These are phyloP conservation scores for Malassezia globosa DNA, from an alignment of 1,284 basidiomycete species.

Conservation along the genomic window DNA sequence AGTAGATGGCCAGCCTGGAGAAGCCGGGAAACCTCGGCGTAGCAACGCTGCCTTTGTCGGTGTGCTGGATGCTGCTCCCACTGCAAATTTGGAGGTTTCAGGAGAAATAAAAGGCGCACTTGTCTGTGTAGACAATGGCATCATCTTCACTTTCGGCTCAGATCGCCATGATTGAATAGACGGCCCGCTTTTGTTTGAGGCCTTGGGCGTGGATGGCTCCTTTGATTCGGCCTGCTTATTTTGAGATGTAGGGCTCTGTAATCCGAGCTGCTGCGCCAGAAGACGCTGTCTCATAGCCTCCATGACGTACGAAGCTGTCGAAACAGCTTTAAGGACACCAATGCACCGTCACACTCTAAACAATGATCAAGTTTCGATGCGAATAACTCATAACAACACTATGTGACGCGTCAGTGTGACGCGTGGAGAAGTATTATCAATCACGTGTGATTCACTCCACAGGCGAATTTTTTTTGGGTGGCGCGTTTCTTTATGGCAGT, in stretches of 20 bases:
- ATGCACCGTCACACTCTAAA: not conserved
- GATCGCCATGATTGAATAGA: constrained; percentile 13
- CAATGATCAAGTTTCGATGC: too few relatives aligned
- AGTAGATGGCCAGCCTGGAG: not conserved
- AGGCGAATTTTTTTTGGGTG: too few relatives aligned
- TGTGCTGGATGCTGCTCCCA: not conserved
- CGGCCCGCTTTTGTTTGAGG: not conserved
- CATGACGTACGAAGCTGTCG: constrained; percentile 7
- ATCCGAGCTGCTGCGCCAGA: constrained; percentile 18
- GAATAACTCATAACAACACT: too few relatives aligned
- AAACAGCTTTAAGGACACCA: too few relatives aligned
- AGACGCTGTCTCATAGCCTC: constrained; percentile 17
- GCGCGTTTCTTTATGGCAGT: too few relatives aligned
- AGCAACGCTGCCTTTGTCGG: not conserved
- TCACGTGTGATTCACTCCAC: too few relatives aligned
- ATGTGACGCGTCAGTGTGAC: not conserved
- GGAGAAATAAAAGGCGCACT: not conserved
- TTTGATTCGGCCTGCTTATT: not conserved
- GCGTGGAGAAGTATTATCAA: not conserved
- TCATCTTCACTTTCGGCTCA: constrained; percentile 11
- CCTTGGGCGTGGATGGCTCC: not conserved
- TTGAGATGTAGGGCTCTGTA: not conserved
- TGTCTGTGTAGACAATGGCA: constrained; percentile 9
- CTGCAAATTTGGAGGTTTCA: not conserved
- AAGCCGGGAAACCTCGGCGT: constrained; percentile 1